Percentiles rank a stretch among this genome's conserved stretches.
These are phyloP conservation scores for Nemania diffusa DNA, from an alignment of 2,329 filamentous ascomycete species.

Conservation along the genomic window DNA sequence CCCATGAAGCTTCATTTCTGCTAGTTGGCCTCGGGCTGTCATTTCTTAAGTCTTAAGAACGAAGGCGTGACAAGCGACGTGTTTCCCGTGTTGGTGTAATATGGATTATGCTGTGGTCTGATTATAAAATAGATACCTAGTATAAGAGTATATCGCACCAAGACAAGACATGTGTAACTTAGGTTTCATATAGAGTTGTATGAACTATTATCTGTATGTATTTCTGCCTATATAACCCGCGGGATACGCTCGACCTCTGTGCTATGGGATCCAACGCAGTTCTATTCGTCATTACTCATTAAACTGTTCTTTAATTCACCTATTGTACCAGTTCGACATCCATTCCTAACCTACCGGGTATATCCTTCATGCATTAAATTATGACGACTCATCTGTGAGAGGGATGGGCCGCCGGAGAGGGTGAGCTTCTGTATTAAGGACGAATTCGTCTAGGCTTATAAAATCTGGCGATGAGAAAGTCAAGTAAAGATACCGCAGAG, in stretches of 20 bases:
- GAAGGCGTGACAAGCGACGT: neutral
- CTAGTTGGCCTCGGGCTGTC: neutral
- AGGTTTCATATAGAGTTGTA: neutral
- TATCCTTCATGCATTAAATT: conserved; percentile 2
- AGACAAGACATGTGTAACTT: neutral
- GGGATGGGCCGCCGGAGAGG: conserved; percentile 43
- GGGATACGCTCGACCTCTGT: conserved; percentile 6
- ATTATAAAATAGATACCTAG: neutral
- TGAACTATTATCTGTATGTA: conserved; percentile 9
- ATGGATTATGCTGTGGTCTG: neutral
- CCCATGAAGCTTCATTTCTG: neutral
- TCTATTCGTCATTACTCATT: conserved; percentile 36
- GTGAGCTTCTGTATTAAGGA: conserved; percentile 59
- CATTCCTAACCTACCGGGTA: neutral
- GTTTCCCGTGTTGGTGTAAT: neutral
- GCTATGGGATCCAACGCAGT: conserved; percentile 22
- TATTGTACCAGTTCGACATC: neutral
- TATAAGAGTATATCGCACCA: neutral
- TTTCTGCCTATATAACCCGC: conserved; percentile 7
- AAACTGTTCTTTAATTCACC: conserved; percentile 12
- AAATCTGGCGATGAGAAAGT: conserved; percentile 60
- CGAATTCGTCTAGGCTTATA: conserved; percentile 69
- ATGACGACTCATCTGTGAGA: neutral
- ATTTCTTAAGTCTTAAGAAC: neutral
- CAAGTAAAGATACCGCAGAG: conserved; percentile 59